Percentiles rank a stretch among this genome's conserved stretches.
Conservation (phyloP, 1,284 basidiomycete species). For the Stereum hirsutum region DNA sequence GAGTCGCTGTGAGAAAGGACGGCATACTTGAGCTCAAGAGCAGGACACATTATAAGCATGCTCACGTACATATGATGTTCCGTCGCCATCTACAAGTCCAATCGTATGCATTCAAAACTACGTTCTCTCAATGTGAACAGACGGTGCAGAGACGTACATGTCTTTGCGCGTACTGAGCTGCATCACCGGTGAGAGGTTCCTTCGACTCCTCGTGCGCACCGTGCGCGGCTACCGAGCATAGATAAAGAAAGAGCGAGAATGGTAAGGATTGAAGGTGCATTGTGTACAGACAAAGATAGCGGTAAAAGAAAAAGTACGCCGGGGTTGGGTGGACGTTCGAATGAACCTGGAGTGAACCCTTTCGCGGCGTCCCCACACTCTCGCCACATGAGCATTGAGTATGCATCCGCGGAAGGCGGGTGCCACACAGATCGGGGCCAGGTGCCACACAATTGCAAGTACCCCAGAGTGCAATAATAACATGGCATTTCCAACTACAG, state of each 20-base stretch:
- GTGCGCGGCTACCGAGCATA: conserved; percentile 26
- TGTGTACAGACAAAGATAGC: background rate
- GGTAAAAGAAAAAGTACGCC: too few relatives aligned
- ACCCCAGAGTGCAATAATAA: too few relatives aligned
- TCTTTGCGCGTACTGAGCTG: conserved; percentile 50
- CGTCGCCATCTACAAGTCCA: conserved; percentile 56
- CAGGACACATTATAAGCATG: conserved; percentile 1
- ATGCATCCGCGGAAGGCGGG: too few relatives aligned
- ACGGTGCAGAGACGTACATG: conserved; percentile 36
- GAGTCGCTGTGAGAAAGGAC: conserved; percentile 66
- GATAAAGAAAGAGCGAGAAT: conserved; percentile 5
- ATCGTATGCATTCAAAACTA: too few relatives aligned
- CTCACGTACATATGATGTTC: conserved; percentile 73
- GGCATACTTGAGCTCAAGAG: too few relatives aligned
- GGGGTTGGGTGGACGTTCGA: background rate
- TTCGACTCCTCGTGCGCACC: conserved; percentile 26
- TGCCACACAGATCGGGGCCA: too few relatives aligned
- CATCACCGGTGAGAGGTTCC: conserved; percentile 10
- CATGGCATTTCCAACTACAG: too few relatives aligned
- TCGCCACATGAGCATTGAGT: background rate
- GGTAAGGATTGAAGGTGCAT: conserved; percentile 11
- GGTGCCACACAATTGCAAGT: too few relatives aligned
- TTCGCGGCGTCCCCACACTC: too few relatives aligned
- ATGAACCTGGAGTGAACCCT: background rate
- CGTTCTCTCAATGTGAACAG: too few relatives aligned